These are phyloP conservation scores for Phlebiopsis gigantea DNA, from an alignment of 768 basidiomycete species.

Conservation along the genomic window DNA sequence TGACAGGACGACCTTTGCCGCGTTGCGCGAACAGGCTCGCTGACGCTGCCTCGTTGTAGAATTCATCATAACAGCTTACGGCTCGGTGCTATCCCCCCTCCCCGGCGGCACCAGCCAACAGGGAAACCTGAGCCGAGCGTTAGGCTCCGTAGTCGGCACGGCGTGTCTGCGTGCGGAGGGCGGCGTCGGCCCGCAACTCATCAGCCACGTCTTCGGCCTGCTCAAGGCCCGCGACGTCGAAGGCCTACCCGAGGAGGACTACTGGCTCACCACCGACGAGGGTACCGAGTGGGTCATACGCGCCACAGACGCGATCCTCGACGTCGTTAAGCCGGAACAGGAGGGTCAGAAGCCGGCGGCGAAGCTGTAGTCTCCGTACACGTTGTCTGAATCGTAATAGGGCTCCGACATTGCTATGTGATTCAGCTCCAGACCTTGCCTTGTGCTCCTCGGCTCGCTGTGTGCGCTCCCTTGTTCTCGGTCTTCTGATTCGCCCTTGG, in stretches of 20 bases:
- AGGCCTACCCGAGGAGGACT: conserved; percentile 62
- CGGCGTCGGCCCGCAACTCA: conserved; percentile 81
- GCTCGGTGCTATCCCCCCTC: conserved; percentile 70
- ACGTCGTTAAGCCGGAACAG: conserved; percentile 52
- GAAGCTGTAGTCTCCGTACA: conserved; percentile 46
- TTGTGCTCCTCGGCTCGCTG: not conserved
- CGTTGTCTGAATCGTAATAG: not conserved
- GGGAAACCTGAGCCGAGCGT: conserved; percentile 78
- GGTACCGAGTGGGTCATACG: conserved; percentile 87
- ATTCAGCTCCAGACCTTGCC: not conserved
- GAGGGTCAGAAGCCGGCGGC: conserved; percentile 33
- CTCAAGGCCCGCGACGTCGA: conserved; percentile 71
- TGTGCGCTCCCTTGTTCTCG: conserved; percentile 4
- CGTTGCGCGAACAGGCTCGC: not conserved
- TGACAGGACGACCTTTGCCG: not conserved
- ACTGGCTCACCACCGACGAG: conserved; percentile 79
- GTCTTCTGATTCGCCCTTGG: not conserved
- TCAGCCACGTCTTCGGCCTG: conserved; percentile 85
- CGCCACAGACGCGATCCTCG: conserved; percentile 75
- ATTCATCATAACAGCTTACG: conserved; percentile 86
- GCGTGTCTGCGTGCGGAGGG: conserved; percentile 83
- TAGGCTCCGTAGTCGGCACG: conserved; percentile 81
- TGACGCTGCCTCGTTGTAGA: conserved; percentile 34
- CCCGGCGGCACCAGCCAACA: conserved; percentile 56
- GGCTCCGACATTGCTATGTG: conserved; percentile 1